Conservation (phyloP, 2,329 filamentous ascomycete genomes). For the Colletotrichum cordylinicola region DNA sequence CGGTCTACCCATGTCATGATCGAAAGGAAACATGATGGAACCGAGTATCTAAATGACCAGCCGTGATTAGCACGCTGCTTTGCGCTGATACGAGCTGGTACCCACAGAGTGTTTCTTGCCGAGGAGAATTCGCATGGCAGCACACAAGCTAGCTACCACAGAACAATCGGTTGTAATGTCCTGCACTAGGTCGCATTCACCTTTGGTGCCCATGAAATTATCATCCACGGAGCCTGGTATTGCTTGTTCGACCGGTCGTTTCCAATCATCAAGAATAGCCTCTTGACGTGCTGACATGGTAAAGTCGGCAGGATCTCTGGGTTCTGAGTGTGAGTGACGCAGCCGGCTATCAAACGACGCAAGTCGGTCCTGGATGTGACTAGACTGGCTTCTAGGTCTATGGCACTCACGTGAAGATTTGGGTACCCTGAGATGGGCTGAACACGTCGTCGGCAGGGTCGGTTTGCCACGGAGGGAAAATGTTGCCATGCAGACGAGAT, state of each 20-base stretch:
- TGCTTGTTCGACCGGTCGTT: slow-evolving; percentile 73
- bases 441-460: slow-evolving; percentile 70
- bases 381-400: background rate
- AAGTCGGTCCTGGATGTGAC: background rate
- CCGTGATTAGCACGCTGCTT: background rate
- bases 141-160: slow-evolving; percentile 93
- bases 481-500: slow-evolving; percentile 80
- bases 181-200: slow-evolving; percentile 84
- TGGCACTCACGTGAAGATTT: slow-evolving; percentile 66
- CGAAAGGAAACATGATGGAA: slow-evolving; percentile 77
- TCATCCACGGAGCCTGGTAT: slow-evolving; percentile 38
- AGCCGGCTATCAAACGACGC: background rate
- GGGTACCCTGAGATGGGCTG: slow-evolving; percentile 49
- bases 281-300: slow-evolving; percentile 77
- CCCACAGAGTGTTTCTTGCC: slow-evolving; percentile 72
- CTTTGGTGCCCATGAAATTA: slow-evolving; percentile 60
- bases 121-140: slow-evolving; percentile 73
- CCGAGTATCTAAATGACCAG: slow-evolving; percentile 64
- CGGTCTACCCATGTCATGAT: slow-evolving; percentile 62
- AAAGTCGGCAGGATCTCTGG: slow-evolving; percentile 72
- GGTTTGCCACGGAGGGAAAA: slow-evolving; percentile 85
- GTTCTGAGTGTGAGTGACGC: background rate
- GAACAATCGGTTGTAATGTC: slow-evolving; percentile 97
- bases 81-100: background rate
- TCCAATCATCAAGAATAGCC: slow-evolving; percentile 84